Evolutionary conservation across 495 filamentous ascomycete species (phyloP).

Genomic region (Penicillium herquei): DNA sequence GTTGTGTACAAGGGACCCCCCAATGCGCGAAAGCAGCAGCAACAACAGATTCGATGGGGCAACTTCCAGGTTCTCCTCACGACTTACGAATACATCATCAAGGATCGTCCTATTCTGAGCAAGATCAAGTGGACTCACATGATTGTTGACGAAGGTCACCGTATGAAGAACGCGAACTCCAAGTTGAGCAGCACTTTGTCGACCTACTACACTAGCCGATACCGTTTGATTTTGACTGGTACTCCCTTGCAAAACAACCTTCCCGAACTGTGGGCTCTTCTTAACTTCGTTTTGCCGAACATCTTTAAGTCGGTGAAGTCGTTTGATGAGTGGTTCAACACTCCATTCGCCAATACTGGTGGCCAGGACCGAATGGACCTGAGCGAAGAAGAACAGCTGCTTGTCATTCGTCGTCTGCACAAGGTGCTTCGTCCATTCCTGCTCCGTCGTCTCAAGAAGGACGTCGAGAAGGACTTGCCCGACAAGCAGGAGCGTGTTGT

Average conservation of each 20-base stretch:
- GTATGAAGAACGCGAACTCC: constrained; percentile 98
- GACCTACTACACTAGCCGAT: constrained; percentile 90
- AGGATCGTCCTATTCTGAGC: constrained; percentile 88
- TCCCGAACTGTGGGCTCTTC: constrained; percentile 91
- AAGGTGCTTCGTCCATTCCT: constrained; percentile 97
- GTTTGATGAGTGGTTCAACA: constrained; percentile 99
- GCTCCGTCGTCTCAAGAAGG: constrained; percentile 96
- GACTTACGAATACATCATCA: constrained; percentile 99
- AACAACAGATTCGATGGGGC: constrained; percentile 90
- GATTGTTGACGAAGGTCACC: constrained; percentile 99
- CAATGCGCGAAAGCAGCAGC: constrained; percentile 81
- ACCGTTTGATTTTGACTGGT: constrained; percentile 94
- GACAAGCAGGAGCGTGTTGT: constrained; percentile 99
- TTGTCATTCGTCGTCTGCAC: constrained; percentile 96
- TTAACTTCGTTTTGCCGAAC: constrained; percentile 96
- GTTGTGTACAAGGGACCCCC: constrained; percentile 98
- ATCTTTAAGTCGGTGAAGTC: constrained; percentile 99
- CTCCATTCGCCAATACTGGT: constrained; percentile 97
- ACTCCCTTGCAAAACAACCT: constrained; percentile 97
- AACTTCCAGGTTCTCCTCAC: constrained; percentile 95
- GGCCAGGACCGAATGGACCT: constrained; percentile 98
- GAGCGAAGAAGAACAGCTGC: constrained; percentile 97
- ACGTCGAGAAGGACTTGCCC: constrained; percentile 97
- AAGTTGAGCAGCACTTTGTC: constrained; percentile 94
- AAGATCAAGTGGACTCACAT: constrained; percentile 99